These are phyloP conservation scores for Phyllostachys edulis DNA, from an alignment of 176 grass and related monocot species.

Conservation along the genomic window DNA sequence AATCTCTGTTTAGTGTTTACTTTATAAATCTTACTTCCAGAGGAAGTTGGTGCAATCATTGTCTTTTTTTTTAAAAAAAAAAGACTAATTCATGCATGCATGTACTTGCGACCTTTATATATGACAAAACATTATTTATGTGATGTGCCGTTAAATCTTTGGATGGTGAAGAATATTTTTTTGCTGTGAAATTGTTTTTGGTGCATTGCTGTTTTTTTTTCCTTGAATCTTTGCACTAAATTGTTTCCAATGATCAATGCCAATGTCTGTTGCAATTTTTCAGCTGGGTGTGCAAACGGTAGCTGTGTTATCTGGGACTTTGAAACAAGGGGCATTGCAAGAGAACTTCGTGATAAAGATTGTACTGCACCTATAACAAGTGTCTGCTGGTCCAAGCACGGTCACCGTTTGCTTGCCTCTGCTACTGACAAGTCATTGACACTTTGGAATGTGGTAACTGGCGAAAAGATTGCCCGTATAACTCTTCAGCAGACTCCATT, in stretches of 20 bases:
- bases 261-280: conserved; percentile 28
- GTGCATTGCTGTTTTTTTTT: conserved; percentile 2
- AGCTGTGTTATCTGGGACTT: conserved; percentile 98
- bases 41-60: background rate
- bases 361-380: conserved; percentile 92
- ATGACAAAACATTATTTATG: conserved; percentile 12
- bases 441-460: conserved; percentile 82
- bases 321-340: conserved; percentile 94
- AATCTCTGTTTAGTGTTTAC: conserved; percentile 6
- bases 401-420: conserved; percentile 92
- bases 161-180: background rate
- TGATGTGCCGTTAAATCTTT: background rate
- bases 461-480: conserved; percentile 73
- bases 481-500: conserved; percentile 96
- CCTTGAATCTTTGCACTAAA: background rate
- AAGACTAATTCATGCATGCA: background rate
- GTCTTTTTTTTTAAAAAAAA: background rate
- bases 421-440: conserved; percentile 92
- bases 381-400: conserved; percentile 86
- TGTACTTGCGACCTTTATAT: background rate
- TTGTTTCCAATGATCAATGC: background rate
- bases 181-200: conserved; percentile 8
- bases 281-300: conserved; percentile 94
- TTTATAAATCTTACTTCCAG: background rate
- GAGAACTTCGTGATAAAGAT: conserved; percentile 84